Conservation (phyloP, 176 grass and related monocot genomes). For the Oryza coarctata region DNA sequence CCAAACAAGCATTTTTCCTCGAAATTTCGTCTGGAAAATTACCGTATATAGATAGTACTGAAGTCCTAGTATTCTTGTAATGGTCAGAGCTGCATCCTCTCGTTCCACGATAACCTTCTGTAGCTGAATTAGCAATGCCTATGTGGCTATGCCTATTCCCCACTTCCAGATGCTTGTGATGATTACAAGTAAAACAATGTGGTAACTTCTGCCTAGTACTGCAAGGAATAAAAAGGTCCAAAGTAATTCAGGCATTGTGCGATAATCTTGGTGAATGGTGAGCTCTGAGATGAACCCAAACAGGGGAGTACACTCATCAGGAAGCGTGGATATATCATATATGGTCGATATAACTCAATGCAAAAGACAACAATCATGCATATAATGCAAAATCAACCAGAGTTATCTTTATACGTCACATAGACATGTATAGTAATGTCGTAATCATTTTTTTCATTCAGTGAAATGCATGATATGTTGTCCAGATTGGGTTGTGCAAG, state of each 20-base stretch:
- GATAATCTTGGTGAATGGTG: neutral
- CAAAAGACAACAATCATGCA: no score
- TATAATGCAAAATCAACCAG: slow-evolving; percentile 5
- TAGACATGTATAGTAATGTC: neutral
- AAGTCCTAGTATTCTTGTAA: neutral
- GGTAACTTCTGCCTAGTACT: neutral
- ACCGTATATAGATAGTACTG: neutral
- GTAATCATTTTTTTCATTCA: neutral
- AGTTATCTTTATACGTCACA: neutral
- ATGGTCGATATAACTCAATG: no score
- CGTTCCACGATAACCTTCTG: neutral
- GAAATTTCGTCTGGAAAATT: neutral
- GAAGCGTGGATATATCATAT: no score
- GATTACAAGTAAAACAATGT: neutral
- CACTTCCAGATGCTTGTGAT: neutral
- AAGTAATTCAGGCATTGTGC: neutral
- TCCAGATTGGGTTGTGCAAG: neutral
- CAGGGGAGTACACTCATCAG: no score
- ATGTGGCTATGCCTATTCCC: neutral
- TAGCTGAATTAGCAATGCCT: neutral
- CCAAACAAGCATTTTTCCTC: neutral
- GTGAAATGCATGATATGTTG: slow-evolving; percentile 1
- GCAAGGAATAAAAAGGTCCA: neutral
- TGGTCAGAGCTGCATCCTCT: neutral
- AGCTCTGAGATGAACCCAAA: neutral